Conservation (phyloP, 2,329 filamentous ascomycete species). For the Penicillium sp. region DNA sequence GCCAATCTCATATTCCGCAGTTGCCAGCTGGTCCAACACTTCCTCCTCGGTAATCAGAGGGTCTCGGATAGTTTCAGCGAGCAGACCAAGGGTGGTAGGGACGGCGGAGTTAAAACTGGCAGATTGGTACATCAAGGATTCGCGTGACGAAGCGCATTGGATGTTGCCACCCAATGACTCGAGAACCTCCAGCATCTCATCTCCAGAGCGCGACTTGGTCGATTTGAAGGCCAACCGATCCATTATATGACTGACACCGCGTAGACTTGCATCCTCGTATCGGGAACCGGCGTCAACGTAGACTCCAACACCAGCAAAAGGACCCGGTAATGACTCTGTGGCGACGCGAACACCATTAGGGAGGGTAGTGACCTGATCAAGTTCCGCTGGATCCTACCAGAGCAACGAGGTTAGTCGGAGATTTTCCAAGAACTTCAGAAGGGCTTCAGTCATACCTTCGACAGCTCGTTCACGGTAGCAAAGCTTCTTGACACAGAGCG, state of each 20-base stretch:
- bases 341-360: conserved; percentile 91
- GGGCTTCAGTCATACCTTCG: conserved; percentile 28
- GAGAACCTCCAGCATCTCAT: conserved; percentile 80
- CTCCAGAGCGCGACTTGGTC: conserved; percentile 64
- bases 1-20: conserved; percentile 88
- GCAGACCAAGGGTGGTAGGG: conserved; percentile 69
- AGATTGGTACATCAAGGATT: conserved; percentile 97
- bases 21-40: conserved; percentile 78
- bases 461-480: conserved; percentile 31
- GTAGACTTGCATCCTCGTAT: conserved; percentile 78
- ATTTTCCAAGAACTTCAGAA: neutral
- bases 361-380: conserved; percentile 81
- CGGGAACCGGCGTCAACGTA: conserved; percentile 94
- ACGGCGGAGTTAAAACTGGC: conserved; percentile 95
- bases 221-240: conserved; percentile 92
- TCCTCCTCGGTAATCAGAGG: conserved; percentile 80
- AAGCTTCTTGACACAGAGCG: conserved; percentile 34
- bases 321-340: conserved; percentile 87
- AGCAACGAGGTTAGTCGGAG: conserved; percentile 6
- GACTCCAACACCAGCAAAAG: conserved; percentile 90
- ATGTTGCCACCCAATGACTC: conserved; percentile 92
- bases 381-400: conserved; percentile 69
- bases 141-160: conserved; percentile 89
- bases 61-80: conserved; percentile 90
- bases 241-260: conserved; percentile 92